phyloP scores from a whole-genome alignment of 2,329 filamentous ascomycete genomes.

The Sclerotiophoma versabilis region DNA sequence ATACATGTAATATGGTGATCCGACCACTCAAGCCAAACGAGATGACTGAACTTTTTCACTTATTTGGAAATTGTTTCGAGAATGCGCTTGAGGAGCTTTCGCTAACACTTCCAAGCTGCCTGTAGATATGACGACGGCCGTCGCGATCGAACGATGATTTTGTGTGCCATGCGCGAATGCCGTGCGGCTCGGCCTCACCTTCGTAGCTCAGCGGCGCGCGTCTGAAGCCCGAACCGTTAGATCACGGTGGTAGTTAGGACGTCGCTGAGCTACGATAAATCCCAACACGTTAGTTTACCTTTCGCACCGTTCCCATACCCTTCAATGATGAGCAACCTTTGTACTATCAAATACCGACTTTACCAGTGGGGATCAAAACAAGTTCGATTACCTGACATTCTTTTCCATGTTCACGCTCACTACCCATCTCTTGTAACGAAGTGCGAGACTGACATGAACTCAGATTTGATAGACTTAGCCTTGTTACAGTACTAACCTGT shows the following conservation, averaged over 20 bases:
- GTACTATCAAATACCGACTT: constrained; percentile 52
- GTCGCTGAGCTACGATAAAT: constrained; percentile 24
- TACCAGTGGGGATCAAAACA: constrained; percentile 45
- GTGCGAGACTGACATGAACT: constrained; percentile 22
- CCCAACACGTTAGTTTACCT: constrained; percentile 26
- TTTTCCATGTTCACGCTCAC: constrained; percentile 3
- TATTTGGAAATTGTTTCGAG: constrained; percentile 10
- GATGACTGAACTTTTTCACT: constrained; percentile 42
- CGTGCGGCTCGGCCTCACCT: constrained; percentile 6
- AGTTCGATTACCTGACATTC: constrained; percentile 50
- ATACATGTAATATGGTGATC: constrained; percentile 49
- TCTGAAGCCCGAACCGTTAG: neutral
- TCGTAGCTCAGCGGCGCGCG: constrained; percentile 18
- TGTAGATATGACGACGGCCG: constrained; percentile 3
- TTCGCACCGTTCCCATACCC: neutral
- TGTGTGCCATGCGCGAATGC: neutral
- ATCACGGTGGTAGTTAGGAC: constrained; percentile 10
- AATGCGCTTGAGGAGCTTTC: constrained; percentile 4
- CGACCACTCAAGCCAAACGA: constrained; percentile 52
- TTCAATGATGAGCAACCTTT: constrained; percentile 47
- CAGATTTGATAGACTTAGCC: constrained; percentile 4
- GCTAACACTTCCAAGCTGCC: constrained; percentile 28
- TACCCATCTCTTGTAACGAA: neutral
- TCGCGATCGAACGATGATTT: neutral
- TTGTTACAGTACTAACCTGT: neutral